Evolutionary conservation across 2,329 filamentous ascomycete genomes (phyloP).

Genomic region (Alternaria novae-zelandiae): DNA sequence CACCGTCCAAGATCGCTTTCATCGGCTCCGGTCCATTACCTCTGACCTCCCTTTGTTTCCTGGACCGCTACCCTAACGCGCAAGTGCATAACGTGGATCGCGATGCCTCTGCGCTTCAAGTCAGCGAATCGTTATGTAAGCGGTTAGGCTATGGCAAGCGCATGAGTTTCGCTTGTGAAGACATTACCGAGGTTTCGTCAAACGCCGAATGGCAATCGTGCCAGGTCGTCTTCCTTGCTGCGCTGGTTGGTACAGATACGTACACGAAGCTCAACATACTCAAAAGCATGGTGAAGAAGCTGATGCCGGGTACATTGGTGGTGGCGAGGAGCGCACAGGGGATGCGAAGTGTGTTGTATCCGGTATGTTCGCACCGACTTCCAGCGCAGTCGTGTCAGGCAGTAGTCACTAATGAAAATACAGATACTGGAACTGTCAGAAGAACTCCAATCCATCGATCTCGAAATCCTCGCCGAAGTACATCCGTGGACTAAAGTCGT

Average conservation of each 20-base stretch:
- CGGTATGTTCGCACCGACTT: constrained; percentile 40
- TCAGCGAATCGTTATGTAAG: constrained; percentile 39
- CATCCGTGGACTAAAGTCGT: constrained; percentile 59
- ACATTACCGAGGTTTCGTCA: constrained; percentile 26
- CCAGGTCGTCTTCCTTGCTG: constrained; percentile 59
- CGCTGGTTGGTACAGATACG: constrained; percentile 56
- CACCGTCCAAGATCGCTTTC: constrained; percentile 52
- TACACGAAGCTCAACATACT: constrained; percentile 53
- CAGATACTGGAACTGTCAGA: constrained; percentile 50
- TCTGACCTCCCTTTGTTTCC: constrained; percentile 56
- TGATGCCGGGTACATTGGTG: constrained; percentile 54
- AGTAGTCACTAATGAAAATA: background rate
- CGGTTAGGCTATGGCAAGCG: constrained; percentile 47
- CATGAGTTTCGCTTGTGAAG: constrained; percentile 51
- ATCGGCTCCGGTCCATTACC: constrained; percentile 60
- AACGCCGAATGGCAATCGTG: constrained; percentile 40
- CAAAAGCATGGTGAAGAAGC: constrained; percentile 42
- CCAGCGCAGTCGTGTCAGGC: background rate
- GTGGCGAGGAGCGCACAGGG: constrained; percentile 56
- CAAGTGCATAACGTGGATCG: constrained; percentile 54
- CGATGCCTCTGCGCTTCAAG: constrained; percentile 43
- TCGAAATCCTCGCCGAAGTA: constrained; percentile 53
- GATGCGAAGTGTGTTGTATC: constrained; percentile 56
- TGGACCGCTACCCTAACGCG: constrained; percentile 41
- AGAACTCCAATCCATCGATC: constrained; percentile 33